A percentile compares a stretch with the other conserved stretches of the same genome.
These are phyloP conservation scores for Fonsecaea multimorphosa DNA, from an alignment of 2,329 filamentous ascomycete genomes.

Conservation along the genomic window DNA sequence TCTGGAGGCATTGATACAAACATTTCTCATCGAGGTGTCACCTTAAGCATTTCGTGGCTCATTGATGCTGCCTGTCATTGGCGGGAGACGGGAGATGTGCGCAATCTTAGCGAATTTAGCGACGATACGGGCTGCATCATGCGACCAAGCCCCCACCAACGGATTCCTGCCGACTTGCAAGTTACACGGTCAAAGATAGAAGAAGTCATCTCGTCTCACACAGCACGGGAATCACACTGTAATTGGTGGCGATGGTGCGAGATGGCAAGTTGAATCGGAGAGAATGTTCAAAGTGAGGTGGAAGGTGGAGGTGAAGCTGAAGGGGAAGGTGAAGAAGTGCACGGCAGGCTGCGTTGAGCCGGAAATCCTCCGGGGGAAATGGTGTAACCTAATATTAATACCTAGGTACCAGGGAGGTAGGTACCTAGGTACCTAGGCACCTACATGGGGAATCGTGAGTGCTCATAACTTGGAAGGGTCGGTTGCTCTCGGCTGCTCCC, in stretches of 20 bases:
- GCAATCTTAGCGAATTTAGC: conserved; percentile 18
- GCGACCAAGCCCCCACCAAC: conserved; percentile 1
- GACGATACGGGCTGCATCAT: background rate
- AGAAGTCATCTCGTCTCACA: background rate
- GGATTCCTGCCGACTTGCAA: background rate
- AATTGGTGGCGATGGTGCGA: background rate
- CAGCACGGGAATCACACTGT: background rate
- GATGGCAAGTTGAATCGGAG: background rate
- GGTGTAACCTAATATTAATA: no score
- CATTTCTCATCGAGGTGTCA: conserved; percentile 1
- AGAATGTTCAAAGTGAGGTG: background rate
- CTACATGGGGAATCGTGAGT: no score
- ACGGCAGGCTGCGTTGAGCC: background rate
- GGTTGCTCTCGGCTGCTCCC: background rate
- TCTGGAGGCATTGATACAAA: background rate
- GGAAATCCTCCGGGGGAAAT: background rate
- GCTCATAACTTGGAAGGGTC: background rate
- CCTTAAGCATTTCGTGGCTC: background rate
- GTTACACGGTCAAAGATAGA: background rate
- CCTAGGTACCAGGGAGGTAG: no score
- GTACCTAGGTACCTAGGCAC: no score
- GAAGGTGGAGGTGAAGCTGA: background rate
- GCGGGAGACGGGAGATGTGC: conserved; percentile 4
- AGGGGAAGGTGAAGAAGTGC: background rate
- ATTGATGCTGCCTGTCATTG: conserved; percentile 4